Base-by-base conservation (phyloP, 345 rosid species). In the Aegle marmelos region DNA sequence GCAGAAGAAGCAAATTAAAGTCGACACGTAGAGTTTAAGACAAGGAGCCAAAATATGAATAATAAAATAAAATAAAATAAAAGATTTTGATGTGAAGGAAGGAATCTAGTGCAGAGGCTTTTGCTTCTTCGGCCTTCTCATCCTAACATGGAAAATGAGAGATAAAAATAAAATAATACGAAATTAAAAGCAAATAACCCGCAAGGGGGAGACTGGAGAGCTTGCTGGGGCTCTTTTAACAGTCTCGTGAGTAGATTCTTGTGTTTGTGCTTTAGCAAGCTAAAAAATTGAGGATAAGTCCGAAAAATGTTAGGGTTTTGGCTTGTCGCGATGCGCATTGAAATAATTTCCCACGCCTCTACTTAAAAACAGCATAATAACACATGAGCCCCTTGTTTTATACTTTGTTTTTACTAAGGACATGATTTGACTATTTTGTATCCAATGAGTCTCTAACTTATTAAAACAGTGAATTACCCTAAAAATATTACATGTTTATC, bases 231-330 rank as follows among this genome's bases (percentile, higher is more conserved):
- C 19, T 48, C 7, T 17, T 17, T 53, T 1, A 24, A n/a, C 61
- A 58, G 6, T 58, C 39, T 4, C 5, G 70, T 7, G 68, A 30
- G 54, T 16, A 61, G 76, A 76, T 76, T 75, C 75, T 75, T 78
- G 60, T 64, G 74, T 45, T 17, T 62, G 34, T 45, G 69, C 24
- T 21, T 56, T n/a, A 57, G 34, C n/a, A 30, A 21, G 25, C 41
- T 39, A 27, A 60, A n/a, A n/a, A 39, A 27, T 61, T 37, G 58
- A 36, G 11, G 37, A 61, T 19, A 17, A 21, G 58, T 74, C 39
- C 9, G 41, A 61, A 74, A 39, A 25, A 7, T 5, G 50, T 61
- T 61, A 17, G 68, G 77, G 68, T 60, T 74, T 74, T 41, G 67
- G 58, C 17, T 60, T 41, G 77, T 74, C 76, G 36, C 24, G 21